These are phyloP conservation scores for Phytophthora foliorum DNA, from an alignment of 352 stramenopile species.

Conservation along the genomic window DNA sequence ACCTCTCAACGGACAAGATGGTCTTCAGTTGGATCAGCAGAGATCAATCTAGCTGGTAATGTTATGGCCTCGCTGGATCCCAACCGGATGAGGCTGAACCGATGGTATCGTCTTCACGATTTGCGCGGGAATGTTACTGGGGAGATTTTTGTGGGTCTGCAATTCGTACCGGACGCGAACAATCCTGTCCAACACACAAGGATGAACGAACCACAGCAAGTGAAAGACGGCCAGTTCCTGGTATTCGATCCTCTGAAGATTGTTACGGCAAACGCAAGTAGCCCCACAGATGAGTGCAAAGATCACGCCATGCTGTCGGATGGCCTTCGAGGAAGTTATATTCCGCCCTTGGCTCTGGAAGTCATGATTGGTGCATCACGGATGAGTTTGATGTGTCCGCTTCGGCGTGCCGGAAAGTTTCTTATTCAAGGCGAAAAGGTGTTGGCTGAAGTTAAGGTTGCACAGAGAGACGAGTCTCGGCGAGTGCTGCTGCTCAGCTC, in stretches of 20 bases:
- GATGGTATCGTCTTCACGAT: conserved; percentile 89
- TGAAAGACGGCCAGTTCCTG: conserved; percentile 86
- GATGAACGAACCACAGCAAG: conserved; percentile 71
- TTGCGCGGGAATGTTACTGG: conserved; percentile 80
- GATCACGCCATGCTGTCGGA: conserved; percentile 82
- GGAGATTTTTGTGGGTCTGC: conserved; percentile 85
- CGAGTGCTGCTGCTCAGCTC: conserved; percentile 87
- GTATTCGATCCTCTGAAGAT: conserved; percentile 92
- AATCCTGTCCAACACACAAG: conserved; percentile 37
- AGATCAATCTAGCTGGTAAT: conserved; percentile 88
- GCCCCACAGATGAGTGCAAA: conserved; percentile 46
- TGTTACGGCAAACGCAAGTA: conserved; percentile 57
- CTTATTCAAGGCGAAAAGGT: conserved; percentile 89
- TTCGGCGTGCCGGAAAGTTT: conserved; percentile 89
- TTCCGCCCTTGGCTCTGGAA: conserved; percentile 87
- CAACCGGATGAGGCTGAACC: conserved; percentile 72
- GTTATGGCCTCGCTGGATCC: conserved; percentile 83
- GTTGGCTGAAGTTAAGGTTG: conserved; percentile 90
- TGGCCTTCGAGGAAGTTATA: conserved; percentile 81
- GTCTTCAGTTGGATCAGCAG: conserved; percentile 79
- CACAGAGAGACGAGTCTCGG: conserved; percentile 86
- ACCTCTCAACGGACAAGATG: conserved; percentile 67
- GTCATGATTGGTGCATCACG: conserved; percentile 76
- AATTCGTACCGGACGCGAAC: conserved; percentile 72
- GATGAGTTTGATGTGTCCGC: conserved; percentile 83